Conservation (phyloP, 495 filamentous ascomycete genomes). For the Penicillium coprophilum region DNA sequence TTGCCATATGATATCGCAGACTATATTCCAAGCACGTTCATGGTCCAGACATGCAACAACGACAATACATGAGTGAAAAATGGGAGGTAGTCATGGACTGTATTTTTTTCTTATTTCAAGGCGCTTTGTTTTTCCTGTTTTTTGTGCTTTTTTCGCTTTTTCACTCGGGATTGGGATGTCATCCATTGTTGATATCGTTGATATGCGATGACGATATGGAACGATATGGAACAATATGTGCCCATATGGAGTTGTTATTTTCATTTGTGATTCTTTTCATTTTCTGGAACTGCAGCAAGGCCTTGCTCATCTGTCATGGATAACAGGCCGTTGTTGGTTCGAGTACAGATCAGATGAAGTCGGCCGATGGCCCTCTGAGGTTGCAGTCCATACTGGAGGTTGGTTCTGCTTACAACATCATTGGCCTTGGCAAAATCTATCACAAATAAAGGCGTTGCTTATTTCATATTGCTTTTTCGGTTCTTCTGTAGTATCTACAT, state of each 20-base stretch:
- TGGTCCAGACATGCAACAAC: not conserved
- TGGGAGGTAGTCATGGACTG: not conserved
- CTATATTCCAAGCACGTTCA: constrained; percentile 1
- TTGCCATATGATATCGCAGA: not conserved
- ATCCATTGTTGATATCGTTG: not conserved
- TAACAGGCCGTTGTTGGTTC: not conserved
- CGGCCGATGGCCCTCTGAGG: not conserved
- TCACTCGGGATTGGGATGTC: not conserved
- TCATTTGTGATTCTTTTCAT: not conserved
- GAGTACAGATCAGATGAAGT: not conserved
- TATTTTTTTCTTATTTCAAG: not conserved
- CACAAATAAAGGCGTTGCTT: not conserved
- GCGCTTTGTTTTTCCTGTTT: not conserved
- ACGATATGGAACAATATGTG: not conserved
- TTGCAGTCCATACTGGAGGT: not conserved
- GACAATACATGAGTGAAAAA: not conserved
- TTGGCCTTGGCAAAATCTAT: not conserved
- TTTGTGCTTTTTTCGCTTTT: not conserved
- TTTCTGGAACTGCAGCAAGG: not conserved
- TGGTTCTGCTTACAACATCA: not conserved
- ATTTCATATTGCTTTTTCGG: not conserved
- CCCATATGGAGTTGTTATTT: not conserved
- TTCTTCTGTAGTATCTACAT: not conserved
- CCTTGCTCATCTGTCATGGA: not conserved
- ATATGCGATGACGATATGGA: not conserved